A percentile compares a stretch with the other conserved stretches of the same genome.
Evolutionary conservation across 176 grass and related monocot species (phyloP).

Genomic region (Cenchrus fungigraminus): DNA sequence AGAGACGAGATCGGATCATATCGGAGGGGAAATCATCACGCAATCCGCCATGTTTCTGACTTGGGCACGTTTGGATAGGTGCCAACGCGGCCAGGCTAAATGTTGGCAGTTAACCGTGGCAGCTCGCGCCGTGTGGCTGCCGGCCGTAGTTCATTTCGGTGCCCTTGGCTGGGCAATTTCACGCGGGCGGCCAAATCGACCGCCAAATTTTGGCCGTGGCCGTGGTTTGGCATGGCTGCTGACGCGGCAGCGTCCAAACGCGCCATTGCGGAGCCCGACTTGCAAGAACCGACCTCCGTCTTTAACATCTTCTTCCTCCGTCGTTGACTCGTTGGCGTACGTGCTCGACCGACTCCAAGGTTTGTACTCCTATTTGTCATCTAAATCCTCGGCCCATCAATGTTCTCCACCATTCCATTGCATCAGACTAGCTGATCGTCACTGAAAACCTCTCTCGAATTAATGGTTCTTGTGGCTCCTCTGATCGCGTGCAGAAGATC

Average conservation of each 20-base stretch:
- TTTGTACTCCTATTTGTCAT: not conserved
- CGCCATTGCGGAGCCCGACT: not conserved
- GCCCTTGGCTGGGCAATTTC: too few relatives aligned
- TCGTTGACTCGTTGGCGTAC: not conserved
- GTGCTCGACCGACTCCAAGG: not conserved
- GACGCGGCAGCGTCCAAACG: not conserved
- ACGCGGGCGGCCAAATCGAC: too few relatives aligned
- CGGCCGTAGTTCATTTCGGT: too few relatives aligned
- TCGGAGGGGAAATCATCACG: not conserved
- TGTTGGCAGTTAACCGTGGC: too few relatives aligned
- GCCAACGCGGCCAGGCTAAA: too few relatives aligned
- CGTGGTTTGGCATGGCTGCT: too few relatives aligned
- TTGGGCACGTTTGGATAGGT: too few relatives aligned
- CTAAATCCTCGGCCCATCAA: not conserved
- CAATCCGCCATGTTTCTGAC: not conserved
- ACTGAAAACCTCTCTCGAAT: too few relatives aligned
- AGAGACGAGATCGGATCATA: not conserved
- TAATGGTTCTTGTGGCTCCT: not conserved
- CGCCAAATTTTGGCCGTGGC: too few relatives aligned
- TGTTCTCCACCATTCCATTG: not conserved
- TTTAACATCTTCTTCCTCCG: not conserved
- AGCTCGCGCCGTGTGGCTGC: too few relatives aligned
- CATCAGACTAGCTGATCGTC: not conserved
- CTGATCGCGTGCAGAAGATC: slow-evolving; percentile 58
- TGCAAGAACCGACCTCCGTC: not conserved